Evolutionary conservation across 495 filamentous ascomycete species (phyloP), one percentile per base, ranked within the genome.

Genomic region (Bathelium albidoporum): DNA sequence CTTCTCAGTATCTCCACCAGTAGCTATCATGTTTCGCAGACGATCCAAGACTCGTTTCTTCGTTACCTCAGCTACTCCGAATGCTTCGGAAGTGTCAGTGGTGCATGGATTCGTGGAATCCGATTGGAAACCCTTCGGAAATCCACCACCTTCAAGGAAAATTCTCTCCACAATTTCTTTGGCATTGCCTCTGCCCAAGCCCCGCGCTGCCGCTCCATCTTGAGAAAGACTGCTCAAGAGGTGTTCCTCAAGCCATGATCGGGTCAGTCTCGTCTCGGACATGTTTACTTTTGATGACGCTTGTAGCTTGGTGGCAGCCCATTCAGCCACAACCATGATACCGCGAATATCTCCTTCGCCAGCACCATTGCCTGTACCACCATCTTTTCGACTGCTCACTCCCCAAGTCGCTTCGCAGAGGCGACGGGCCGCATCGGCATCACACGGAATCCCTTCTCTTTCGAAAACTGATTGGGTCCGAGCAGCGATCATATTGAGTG

Each of bases 401-500:
- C 91, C 91, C 91, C 91, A 96, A 7, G 90, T 85, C 22, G 89
- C 86, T 80, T 97, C 94, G 68, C 95, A 97, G 12, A 98, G 78
- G 63, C 90, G 85, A 66, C 94, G 82, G 16, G 92, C 89, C 1
- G 88, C 95, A 68, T 96, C 93, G 63, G 83, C 85, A 68, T 97
- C 94, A 64, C 86, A 89, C 0, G 85, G 80, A 22, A 97, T 87
- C 5, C 89, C 89, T 75, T 98, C 94, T 68, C 85, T 88, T 59
- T 84, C 81, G 67, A 98, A 95, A 4, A 98, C 87, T 1, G 75
- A 75, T 72, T 91, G 91, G 66, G 97, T 80, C 32, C 94, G 84
- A 16, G 81, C 79, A 2, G 93, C 85, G n/a, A 97, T 89, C 65
- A 89, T 88, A 64, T 92, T 90, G 11, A 96, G 74, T 4, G 91